phyloP scores from a whole-genome alignment of 2,329 filamentous ascomycete genomes.

The Aschersonia sp. region DNA sequence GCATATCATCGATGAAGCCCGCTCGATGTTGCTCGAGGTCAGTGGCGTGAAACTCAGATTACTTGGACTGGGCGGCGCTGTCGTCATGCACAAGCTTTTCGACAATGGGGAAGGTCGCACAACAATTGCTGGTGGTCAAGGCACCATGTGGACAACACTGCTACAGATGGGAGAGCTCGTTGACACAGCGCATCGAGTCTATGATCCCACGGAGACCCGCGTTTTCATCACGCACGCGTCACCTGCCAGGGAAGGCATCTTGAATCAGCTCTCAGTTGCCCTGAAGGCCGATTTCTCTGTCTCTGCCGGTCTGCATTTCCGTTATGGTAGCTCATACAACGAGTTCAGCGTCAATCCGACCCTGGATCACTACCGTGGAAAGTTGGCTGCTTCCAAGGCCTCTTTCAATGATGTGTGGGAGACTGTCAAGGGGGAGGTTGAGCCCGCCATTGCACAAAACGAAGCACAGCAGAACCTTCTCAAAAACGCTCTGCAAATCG shows the following conservation, averaged over 20 bases:
- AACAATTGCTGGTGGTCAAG: conserved; percentile 94
- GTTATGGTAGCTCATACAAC: conserved; percentile 98
- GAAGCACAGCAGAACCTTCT: conserved; percentile 86
- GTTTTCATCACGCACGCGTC: conserved; percentile 96
- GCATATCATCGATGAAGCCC: conserved; percentile 96
- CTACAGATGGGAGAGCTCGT: conserved; percentile 97
- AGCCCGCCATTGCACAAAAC: conserved; percentile 85
- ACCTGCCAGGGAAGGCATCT: conserved; percentile 83
- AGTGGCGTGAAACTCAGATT: conserved; percentile 92
- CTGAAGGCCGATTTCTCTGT: conserved; percentile 97
- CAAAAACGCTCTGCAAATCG: conserved; percentile 78
- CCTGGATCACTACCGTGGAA: conserved; percentile 94
- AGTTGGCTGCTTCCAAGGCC: conserved; percentile 92
- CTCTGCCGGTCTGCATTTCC: conserved; percentile 93
- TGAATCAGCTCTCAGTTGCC: conserved; percentile 95
- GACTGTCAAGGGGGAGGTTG: conserved; percentile 90
- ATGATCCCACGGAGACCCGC: conserved; percentile 93
- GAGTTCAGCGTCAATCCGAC: conserved; percentile 99
- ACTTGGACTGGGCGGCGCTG: conserved; percentile 83
- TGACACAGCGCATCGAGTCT: conserved; percentile 94
- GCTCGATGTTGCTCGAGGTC: conserved; percentile 85
- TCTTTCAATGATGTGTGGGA: conserved; percentile 99
- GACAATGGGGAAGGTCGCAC: conserved; percentile 97
- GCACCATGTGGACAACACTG: conserved; percentile 98
- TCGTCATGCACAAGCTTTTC: conserved; percentile 99